A percentile compares a stretch with the other conserved stretches of the same genome.
Evolutionary conservation across 495 filamentous ascomycete species (phyloP).

Genomic region (Corynascus novoguineensis): DNA sequence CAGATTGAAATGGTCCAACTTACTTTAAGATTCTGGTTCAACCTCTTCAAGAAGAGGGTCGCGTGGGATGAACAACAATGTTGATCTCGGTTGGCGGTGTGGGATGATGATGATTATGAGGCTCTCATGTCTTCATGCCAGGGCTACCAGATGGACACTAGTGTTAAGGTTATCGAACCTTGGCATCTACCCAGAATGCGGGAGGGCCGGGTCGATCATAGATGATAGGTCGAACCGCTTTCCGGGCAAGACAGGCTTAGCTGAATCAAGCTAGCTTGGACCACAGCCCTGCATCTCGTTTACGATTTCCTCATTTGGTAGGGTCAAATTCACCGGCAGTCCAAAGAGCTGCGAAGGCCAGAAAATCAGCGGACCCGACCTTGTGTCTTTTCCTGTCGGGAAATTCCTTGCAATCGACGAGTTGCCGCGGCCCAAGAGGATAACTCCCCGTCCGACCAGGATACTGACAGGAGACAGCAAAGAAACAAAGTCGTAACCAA

Average conservation of each 20-base stretch:
- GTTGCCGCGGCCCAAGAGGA: neutral
- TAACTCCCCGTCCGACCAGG: neutral
- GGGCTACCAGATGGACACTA: too few relatives aligned
- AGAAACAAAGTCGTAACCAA: neutral
- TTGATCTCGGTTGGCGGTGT: too few relatives aligned
- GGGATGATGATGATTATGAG: too few relatives aligned
- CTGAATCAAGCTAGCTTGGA: neutral
- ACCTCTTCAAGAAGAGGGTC: too few relatives aligned
- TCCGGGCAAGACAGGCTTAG: neutral
- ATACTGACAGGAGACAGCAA: neutral
- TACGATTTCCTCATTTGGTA: constrained; percentile 11
- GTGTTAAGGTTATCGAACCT: too few relatives aligned
- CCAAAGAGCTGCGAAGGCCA: too few relatives aligned
- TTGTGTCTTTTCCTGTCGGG: too few relatives aligned
- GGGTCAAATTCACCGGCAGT: neutral
- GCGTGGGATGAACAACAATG: too few relatives aligned
- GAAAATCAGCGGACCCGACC: too few relatives aligned
- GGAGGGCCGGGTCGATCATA: neutral
- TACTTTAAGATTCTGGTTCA: too few relatives aligned
- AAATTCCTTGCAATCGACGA: neutral
- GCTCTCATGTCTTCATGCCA: too few relatives aligned
- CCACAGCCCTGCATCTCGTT: neutral
- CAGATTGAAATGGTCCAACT: too few relatives aligned
- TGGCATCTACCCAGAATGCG: neutral
- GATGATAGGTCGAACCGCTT: neutral